Conservation (phyloP, 345 rosid species). For the Adansonia digitata region DNA sequence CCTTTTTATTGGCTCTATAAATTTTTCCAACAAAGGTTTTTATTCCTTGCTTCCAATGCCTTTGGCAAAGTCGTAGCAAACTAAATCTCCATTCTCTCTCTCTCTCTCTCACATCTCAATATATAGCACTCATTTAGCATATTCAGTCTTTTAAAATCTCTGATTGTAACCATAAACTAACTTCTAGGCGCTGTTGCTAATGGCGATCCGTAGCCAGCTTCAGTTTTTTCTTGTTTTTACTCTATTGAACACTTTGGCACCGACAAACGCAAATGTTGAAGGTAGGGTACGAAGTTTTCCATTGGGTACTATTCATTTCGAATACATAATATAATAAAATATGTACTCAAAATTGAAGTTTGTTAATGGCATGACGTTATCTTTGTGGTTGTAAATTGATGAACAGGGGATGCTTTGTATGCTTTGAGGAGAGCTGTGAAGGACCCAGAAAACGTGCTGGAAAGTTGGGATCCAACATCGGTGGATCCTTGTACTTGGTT, state of each 20-base stretch:
- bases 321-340: background rate
- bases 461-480: conserved; percentile 76
- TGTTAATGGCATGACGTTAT: background rate
- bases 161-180: background rate
- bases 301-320: background rate
- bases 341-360: background rate
- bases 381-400: background rate
- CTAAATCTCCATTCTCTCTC: background rate
- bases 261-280: conserved; percentile 44
- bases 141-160: background rate
- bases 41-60: conserved; percentile 15
- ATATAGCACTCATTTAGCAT: background rate
- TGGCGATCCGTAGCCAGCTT: conserved; percentile 26
- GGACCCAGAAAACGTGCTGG: conserved; percentile 59
- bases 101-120: background rate
- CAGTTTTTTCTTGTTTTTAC: conserved; percentile 23
- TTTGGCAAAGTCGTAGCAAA: background rate
- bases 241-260: conserved; percentile 16
- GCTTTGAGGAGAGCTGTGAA: conserved; percentile 59
- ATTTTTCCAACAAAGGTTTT: conserved; percentile 11
- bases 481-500: conserved; percentile 85
- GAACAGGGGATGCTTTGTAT: conserved; percentile 62
- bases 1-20: conserved; percentile 41
- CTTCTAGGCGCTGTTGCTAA: conserved; percentile 11
- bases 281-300: conserved; percentile 41